Conservation (phyloP, 2,329 filamentous ascomycete genomes). For the Cercospora sp. region DNA sequence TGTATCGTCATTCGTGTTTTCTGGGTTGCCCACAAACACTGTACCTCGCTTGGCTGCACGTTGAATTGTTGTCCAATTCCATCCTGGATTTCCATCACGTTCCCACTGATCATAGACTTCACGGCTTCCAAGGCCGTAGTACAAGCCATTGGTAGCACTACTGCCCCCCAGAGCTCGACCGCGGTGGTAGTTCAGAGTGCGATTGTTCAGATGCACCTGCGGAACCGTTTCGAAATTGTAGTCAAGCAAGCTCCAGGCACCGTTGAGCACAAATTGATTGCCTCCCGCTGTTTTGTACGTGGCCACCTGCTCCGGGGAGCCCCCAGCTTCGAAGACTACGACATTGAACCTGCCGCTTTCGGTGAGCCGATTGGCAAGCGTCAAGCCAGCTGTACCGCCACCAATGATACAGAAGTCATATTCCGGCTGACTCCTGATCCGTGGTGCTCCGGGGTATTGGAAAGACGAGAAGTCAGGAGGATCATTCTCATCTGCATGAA, state of each 20-base stretch:
- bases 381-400: slow-evolving; percentile 28
- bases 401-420: slow-evolving; percentile 27
- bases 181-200: slow-evolving; percentile 23
- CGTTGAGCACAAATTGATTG: slow-evolving; percentile 23
- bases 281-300: slow-evolving; percentile 21
- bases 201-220: slow-evolving; percentile 23
- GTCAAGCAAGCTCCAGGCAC: slow-evolving; percentile 19
- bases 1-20: slow-evolving; percentile 22
- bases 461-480: slow-evolving; percentile 22
- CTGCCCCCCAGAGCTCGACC: slow-evolving; percentile 23
- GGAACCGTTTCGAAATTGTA: slow-evolving; percentile 24
- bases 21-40: slow-evolving; percentile 21
- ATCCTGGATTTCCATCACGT: slow-evolving; percentile 21
- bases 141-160: slow-evolving; percentile 23
- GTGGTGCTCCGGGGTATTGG: slow-evolving; percentile 18
- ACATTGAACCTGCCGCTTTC: slow-evolving; percentile 23
- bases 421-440: slow-evolving; percentile 9
- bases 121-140: slow-evolving; percentile 19
- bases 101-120: slow-evolving; percentile 22
- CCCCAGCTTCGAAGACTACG: slow-evolving; percentile 25
- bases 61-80: slow-evolving; percentile 19
- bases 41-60: slow-evolving; percentile 21
- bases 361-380: slow-evolving; percentile 26
- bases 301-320: slow-evolving; percentile 18
- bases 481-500: neutral